Evolutionary conservation across 345 rosid genomes (phyloP), one percentile per base, ranked within the genome.

Genomic region (Anacardium occidentale): DNA sequence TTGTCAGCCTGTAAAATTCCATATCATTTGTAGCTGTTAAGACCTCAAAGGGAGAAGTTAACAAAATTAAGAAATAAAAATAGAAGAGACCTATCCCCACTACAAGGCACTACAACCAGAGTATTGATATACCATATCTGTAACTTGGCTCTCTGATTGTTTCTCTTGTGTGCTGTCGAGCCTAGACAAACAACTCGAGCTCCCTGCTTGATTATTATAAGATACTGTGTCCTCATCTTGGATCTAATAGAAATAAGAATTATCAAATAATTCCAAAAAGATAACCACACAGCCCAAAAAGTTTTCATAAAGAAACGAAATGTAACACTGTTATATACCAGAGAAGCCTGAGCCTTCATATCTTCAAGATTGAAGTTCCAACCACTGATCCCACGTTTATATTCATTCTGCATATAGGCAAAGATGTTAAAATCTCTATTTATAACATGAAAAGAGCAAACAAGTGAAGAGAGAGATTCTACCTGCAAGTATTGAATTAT

Each of bases 361-460:
- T 95, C 97, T 72, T 95, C 99, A 70, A 95, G 94, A 78, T 95
- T 88, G 85, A 95, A 95, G 78, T 95, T 88, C 99, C 99, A 95
- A 63, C 96, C 90, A 69, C 99, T 95, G 52, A 95, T 89, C 74
- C 99, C 99, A 72, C 99, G 84, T 78, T 95, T 95, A 70, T 95
- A 95, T 81, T 95, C 98, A 83, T 91, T 95, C 99, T 95, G 79
- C 81, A 83, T 54, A 74, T 34, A 53, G 72, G 5, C 52, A 73
- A 40, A 64, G 18, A 50, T 47, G 25, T 40, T 66, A 65, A 66
- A 25, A 5, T n/a, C 44, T 29, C 53, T 29, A 69, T 34, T 22
- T 3, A 7, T 61, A 64, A 66, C 62, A 57, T 25, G 56, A 44
- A 76, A 71, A 64, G 61, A 24, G 7, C 61, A 56, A 18, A 51